Conservation (phyloP, 2,329 filamentous ascomycete genomes). For the Alternaria gansuensis region DNA sequence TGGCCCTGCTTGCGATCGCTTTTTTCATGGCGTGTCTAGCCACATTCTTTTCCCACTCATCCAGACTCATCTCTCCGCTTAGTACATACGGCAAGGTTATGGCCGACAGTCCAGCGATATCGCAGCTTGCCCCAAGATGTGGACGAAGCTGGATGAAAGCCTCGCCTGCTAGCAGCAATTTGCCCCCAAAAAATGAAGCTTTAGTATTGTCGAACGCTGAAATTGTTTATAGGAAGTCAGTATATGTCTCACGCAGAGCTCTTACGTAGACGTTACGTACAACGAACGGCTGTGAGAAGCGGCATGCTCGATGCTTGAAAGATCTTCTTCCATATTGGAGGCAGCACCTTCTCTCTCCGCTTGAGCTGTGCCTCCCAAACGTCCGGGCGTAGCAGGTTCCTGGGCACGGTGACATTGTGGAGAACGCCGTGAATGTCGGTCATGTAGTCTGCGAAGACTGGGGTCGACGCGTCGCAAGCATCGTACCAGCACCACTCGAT, state of each 20-base stretch:
- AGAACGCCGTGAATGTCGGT: slow-evolving; percentile 52
- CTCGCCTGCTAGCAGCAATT: slow-evolving; percentile 57
- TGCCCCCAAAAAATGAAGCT: slow-evolving; percentile 51
- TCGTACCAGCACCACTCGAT: slow-evolving; percentile 60
- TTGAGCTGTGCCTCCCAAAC: slow-evolving; percentile 47
- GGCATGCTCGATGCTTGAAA: slow-evolving; percentile 49
- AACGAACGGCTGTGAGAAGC: slow-evolving; percentile 57
- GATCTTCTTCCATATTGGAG: slow-evolving; percentile 52
- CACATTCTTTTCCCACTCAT: slow-evolving; percentile 44
- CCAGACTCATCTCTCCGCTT: slow-evolving; percentile 41
- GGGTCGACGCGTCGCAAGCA: slow-evolving; percentile 46
- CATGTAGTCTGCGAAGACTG: slow-evolving; percentile 51
- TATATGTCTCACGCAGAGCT: not conserved
- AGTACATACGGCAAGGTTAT: slow-evolving; percentile 49
- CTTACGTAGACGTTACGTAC: not conserved
- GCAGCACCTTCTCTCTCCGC: slow-evolving; percentile 35
- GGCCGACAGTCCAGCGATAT: slow-evolving; percentile 56
- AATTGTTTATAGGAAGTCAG: not conserved
- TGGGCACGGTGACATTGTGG: slow-evolving; percentile 54
- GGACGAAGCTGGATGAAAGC: slow-evolving; percentile 56
- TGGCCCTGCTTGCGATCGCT: slow-evolving; percentile 20
- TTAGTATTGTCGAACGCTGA: slow-evolving; percentile 43
- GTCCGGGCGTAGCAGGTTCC: slow-evolving; percentile 45
- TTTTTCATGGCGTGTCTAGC: slow-evolving; percentile 39
- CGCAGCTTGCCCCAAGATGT: slow-evolving; percentile 55